Conservation (phyloP, 495 filamentous ascomycete species). For the Pyrenula aspistea region DNA sequence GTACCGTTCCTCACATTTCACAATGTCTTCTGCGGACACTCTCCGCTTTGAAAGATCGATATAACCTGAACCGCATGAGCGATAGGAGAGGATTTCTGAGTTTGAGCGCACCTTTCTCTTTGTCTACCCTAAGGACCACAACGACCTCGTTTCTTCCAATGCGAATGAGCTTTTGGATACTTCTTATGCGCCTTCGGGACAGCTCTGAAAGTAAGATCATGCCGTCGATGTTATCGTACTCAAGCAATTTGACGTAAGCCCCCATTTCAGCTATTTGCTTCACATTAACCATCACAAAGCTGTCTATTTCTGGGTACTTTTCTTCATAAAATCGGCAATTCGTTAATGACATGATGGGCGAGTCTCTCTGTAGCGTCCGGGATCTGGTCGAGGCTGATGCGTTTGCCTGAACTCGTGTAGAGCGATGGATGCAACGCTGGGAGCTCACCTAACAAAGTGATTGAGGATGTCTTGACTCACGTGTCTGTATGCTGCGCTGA, state of each 20-base stretch:
- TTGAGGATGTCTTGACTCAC: no score
- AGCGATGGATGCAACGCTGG: no score
- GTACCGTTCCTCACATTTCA: slow-evolving; percentile 97
- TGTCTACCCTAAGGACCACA: slow-evolving; percentile 94
- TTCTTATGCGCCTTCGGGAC: slow-evolving; percentile 89
- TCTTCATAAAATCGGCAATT: slow-evolving; percentile 99
- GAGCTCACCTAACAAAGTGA: no score
- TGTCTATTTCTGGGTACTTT: slow-evolving; percentile 96
- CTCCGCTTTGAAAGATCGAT: slow-evolving; percentile 98
- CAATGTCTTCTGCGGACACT: slow-evolving; percentile 92
- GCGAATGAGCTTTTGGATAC: slow-evolving; percentile 97
- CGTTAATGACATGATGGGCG: slow-evolving; percentile 80
- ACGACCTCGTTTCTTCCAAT: slow-evolving; percentile 97
- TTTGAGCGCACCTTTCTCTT: slow-evolving; percentile 71
- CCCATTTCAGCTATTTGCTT: slow-evolving; percentile 99
- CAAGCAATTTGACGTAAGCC: slow-evolving; percentile 96
- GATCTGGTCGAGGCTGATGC: no score
- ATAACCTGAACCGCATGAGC: slow-evolving; percentile 46
- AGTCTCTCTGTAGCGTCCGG: no score
- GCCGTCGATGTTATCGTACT: slow-evolving; percentile 99
- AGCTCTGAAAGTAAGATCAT: slow-evolving; percentile 98
- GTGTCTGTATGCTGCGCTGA: no score
- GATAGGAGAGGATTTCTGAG: neutral
- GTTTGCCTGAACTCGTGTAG: no score
- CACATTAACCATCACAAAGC: slow-evolving; percentile 98